Evolutionary conservation across 768 basidiomycete species (phyloP), one percentile per base, ranked within the genome.

Genomic region (Trametes villosa): DNA sequence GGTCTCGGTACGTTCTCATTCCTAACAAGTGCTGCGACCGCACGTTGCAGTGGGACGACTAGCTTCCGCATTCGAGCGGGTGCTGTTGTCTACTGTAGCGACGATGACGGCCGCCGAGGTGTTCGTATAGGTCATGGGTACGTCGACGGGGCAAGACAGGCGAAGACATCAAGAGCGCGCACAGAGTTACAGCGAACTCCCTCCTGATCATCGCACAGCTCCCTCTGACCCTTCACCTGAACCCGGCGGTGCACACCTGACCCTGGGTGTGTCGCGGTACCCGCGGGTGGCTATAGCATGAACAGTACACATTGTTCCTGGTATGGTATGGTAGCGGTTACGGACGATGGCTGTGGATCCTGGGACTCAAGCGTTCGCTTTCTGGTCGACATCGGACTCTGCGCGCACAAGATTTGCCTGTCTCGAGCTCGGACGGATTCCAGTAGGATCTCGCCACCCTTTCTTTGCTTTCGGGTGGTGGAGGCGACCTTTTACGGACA

Each of bases 1-100:
- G 96, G 96, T 85, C 87, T 99, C 74, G 97, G 97, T 98, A 90
- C 82, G 96, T 94, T 71, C 73, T 64, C 72, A 72, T 31, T 81
- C 68, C 74, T 74, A 71, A 44, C 78, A 80, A 81, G 83, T 80
- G 83, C 82, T 81, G 66, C 71, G 69, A 70, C 71, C 47, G 60
- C 64, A 58, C 49, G 67, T 71, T 68, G 62, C 59, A 67, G 76
- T 66, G 70, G 68, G 64, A 60, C 62, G 62, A 70, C 67, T 72
- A 66, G 71, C 70, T 70, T 72, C 63, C 69, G 54, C 45, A 64
- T 53, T 33, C 22, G 44, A n/a, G 36, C 42, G 52, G 30, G 45
- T 54, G 50, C 56, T 30, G 59, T 62, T 40, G 57, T 60, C 54
- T 31, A 27, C 48, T 46, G 52, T 44, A 54, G 41, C 50, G 53